These are phyloP conservation scores for Cryphonectria japonica DNA, from an alignment of 2,329 filamentous ascomycete species.

Conservation along the genomic window DNA sequence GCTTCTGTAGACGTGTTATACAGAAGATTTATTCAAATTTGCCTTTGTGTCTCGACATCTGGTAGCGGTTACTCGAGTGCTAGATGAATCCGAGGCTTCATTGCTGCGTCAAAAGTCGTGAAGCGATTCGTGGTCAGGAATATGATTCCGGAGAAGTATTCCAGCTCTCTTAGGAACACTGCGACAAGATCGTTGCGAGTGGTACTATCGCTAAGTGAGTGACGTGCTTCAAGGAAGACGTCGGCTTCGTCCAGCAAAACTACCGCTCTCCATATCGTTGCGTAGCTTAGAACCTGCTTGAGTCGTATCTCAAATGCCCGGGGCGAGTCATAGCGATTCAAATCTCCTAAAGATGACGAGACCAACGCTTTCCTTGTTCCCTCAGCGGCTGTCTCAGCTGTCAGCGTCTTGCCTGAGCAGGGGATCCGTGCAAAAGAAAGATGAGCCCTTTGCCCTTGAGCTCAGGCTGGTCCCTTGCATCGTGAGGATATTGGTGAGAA, in stretches of 20 bases:
- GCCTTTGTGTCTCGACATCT: slow-evolving; percentile 23
- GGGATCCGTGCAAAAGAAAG: slow-evolving; percentile 38
- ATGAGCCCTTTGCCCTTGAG: slow-evolving; percentile 40
- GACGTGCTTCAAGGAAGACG: slow-evolving; percentile 39
- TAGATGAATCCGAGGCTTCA: slow-evolving; percentile 47
- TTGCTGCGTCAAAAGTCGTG: slow-evolving; percentile 47
- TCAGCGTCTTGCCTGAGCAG: slow-evolving; percentile 40
- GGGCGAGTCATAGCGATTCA: neutral
- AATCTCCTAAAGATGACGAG: neutral
- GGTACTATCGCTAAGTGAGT: slow-evolving; percentile 29
- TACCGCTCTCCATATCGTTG: slow-evolving; percentile 38
- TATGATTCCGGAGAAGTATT: slow-evolving; percentile 47
- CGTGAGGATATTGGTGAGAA: slow-evolving; percentile 26
- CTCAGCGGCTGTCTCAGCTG: slow-evolving; percentile 41
- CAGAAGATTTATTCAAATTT: slow-evolving; percentile 11
- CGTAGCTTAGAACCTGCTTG: slow-evolving; percentile 35
- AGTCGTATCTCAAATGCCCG: slow-evolving; percentile 34
- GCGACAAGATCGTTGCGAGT: slow-evolving; percentile 34
- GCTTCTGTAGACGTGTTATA: neutral
- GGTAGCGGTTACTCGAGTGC: slow-evolving; percentile 40
- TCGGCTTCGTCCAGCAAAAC: slow-evolving; percentile 32
- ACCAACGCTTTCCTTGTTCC: neutral
- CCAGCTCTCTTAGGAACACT: slow-evolving; percentile 46
- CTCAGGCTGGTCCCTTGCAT: slow-evolving; percentile 36
- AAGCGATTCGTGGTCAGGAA: slow-evolving; percentile 52